phyloP scores from a whole-genome alignment of 768 basidiomycete genomes.

The Suillus tomentosus region DNA sequence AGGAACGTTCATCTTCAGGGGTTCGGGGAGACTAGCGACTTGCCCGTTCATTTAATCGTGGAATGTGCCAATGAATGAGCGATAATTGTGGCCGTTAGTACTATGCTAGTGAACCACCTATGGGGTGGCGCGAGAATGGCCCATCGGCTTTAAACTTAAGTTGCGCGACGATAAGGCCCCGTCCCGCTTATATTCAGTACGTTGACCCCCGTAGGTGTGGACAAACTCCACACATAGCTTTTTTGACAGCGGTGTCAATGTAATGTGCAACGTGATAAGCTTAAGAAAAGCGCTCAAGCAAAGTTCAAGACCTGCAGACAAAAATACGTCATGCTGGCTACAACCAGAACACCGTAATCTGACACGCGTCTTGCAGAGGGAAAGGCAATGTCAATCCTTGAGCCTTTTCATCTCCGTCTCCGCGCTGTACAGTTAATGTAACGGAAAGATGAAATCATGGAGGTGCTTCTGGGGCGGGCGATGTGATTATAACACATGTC shows the following conservation, averaged over 20 bases:
- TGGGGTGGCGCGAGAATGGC: not conserved
- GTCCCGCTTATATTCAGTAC: not conserved
- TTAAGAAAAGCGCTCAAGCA: not conserved
- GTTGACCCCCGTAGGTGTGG: too few relatives aligned
- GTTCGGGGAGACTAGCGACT: not conserved
- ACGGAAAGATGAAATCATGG: not conserved
- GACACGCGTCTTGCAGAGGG: not conserved
- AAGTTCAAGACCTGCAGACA: not conserved
- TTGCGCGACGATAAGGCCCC: not conserved
- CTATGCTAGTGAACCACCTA: not conserved
- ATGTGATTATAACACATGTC: constrained; percentile 7
- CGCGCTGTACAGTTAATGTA: not conserved
- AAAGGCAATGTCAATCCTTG: not conserved
- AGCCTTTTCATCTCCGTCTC: not conserved
- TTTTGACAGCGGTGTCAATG: not conserved
- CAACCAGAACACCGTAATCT: not conserved
- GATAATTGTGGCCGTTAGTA: constrained; percentile 2
- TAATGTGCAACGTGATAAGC: not conserved
- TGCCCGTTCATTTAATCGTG: not conserved
- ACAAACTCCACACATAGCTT: constrained; percentile 1
- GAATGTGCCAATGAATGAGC: not conserved
- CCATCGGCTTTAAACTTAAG: not conserved
- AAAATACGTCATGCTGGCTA: not conserved
- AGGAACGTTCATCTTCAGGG: not conserved
- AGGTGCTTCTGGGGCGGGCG: not conserved